These are phyloP conservation scores for Karstenula rhodostoma DNA, from an alignment of 2,329 filamentous ascomycete species.

Conservation along the genomic window DNA sequence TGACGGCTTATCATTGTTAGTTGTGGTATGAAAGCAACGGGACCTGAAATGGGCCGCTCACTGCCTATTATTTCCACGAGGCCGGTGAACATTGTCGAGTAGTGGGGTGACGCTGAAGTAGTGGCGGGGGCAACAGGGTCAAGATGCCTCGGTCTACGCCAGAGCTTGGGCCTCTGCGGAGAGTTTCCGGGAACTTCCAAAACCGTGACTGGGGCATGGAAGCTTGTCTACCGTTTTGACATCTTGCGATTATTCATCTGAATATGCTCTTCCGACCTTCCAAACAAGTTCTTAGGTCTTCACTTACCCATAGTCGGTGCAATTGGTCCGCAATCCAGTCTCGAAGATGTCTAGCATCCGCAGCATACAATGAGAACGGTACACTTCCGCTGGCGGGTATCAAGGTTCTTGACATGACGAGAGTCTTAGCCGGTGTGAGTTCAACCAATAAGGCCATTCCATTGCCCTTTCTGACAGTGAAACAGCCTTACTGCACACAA, in stretches of 20 bases:
- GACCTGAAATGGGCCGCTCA: constrained; percentile 55
- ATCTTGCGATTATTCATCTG: constrained; percentile 23
- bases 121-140: constrained; percentile 31
- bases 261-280: constrained; percentile 25
- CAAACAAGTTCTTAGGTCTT: constrained; percentile 20
- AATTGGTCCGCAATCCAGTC: constrained; percentile 21
- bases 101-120: constrained; percentile 15
- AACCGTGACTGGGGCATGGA: not conserved
- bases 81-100: constrained; percentile 84
- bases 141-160: constrained; percentile 29
- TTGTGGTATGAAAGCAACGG: constrained; percentile 21
- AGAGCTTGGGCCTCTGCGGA: constrained; percentile 23
- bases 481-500: constrained; percentile 93
- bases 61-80: constrained; percentile 74
- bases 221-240: constrained; percentile 10
- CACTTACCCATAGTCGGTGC: constrained; percentile 8
- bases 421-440: constrained; percentile 90
- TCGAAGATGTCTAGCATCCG: constrained; percentile 53
- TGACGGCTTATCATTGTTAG: constrained; percentile 71
- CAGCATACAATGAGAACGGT: constrained; percentile 48
- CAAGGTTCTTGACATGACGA: constrained; percentile 93
- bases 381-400: constrained; percentile 81
- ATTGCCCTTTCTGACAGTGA: constrained; percentile 26
- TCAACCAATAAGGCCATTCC: not conserved
- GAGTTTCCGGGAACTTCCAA: constrained; percentile 12